phyloP scores from a whole-genome alignment of 2,329 filamentous ascomycete genomes.

The Colletotrichum navitas region DNA sequence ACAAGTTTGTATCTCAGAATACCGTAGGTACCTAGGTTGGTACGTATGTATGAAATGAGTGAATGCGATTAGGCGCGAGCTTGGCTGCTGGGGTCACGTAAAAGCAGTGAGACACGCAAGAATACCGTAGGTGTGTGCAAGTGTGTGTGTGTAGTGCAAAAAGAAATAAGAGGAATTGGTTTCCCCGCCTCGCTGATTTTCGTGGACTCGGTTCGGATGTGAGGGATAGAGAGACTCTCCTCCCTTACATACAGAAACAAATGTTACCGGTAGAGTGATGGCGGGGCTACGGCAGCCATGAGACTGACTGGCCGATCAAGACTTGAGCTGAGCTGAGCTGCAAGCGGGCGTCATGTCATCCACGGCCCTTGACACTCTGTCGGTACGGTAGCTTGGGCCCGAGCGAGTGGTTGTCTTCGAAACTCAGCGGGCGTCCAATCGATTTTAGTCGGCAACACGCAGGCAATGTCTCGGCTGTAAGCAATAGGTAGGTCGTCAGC shows the following conservation, averaged over 20 bases:
- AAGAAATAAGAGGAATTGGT: constrained; percentile 12
- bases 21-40: background rate
- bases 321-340: constrained; percentile 16
- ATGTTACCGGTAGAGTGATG: background rate
- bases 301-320: constrained; percentile 26
- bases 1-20: constrained; percentile 7
- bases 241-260: constrained; percentile 12
- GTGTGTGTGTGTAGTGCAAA: background rate
- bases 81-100: constrained; percentile 19
- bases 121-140: background rate
- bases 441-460: background rate
- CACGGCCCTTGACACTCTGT: constrained; percentile 5
- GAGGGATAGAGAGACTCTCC: constrained; percentile 8
- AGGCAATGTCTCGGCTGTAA: background rate
- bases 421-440: constrained; percentile 3
- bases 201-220: constrained; percentile 13
- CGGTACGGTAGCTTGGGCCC: constrained; percentile 4
- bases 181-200: constrained; percentile 18
- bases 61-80: constrained; percentile 15
- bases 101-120: constrained; percentile 29
- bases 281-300: constrained; percentile 27
- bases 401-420: constrained; percentile 17
- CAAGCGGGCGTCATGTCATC: constrained; percentile 19
- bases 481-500: constrained; percentile 3
- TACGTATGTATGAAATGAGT: constrained; percentile 6